Evolutionary conservation across 148 eudicot species (phyloP).

Genomic region (Limonium bicolor): DNA sequence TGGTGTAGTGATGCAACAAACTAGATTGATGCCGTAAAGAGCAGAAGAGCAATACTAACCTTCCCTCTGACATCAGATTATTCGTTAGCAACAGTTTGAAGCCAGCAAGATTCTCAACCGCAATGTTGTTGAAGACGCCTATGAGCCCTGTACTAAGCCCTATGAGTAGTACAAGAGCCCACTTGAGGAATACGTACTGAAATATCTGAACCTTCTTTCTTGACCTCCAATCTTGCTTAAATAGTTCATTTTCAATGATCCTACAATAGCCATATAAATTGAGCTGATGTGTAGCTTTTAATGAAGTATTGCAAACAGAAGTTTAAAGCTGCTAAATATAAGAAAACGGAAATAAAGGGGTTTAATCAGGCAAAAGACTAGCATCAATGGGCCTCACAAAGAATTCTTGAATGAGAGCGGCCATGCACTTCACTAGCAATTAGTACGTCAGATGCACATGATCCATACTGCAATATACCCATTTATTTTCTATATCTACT

Average conservation of each 20-base stretch:
- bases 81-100: conserved; percentile 26
- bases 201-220: conserved; percentile 32
- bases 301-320: background rate
- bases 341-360: too few species aligned
- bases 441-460: too few species aligned
- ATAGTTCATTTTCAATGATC: conserved; percentile 35
- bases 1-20: too few species aligned
- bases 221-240: conserved; percentile 49
- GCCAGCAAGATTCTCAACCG: conserved; percentile 35
- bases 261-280: conserved; percentile 7
- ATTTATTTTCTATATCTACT: too few species aligned
- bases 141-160: conserved; percentile 29
- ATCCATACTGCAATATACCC: too few species aligned
- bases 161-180: conserved; percentile 34
- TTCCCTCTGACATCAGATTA: conserved; percentile 23
- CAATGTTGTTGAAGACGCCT: conserved; percentile 37
- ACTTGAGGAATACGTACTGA: conserved; percentile 37
- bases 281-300: background rate
- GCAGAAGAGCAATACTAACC: conserved; percentile 7
- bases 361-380: too few species aligned
- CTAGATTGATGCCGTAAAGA: too few species aligned
- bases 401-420: too few species aligned
- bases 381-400: too few species aligned
- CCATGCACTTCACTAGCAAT: too few species aligned
- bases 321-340: too few species aligned